Evolutionary conservation across 768 basidiomycete genomes (phyloP), one percentile per base, ranked within the genome.

Genomic region (Sporobolomyces phaffii): DNA sequence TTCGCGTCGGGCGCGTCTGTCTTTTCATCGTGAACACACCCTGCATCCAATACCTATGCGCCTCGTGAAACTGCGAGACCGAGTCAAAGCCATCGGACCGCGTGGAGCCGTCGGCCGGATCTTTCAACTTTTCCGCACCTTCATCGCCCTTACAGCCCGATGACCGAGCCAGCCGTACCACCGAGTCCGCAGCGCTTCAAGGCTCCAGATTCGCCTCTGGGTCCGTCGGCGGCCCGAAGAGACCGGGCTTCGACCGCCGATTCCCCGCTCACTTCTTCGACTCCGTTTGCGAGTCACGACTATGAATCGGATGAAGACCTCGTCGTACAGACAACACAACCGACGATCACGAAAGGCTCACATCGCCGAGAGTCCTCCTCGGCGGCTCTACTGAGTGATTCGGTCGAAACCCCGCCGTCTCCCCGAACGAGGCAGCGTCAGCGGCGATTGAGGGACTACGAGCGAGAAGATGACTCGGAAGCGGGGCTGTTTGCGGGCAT

Each of bases 281-380:
- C 29, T 8, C 5, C 6, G 10, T 20, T 33, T 15, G 29, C 50
- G 24, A 24, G 26, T 8, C 24, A 57, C n/a, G 36, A 41, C 8
- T 57, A 58, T 31, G 56, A 58, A 28, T 58, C 56, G 20, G 56
- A 58, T 18, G 43, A 58, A 2, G 56, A 58, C 4, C 5, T 9
- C 26, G 18, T 45, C 26, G 56, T 41, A 33, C 9, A 43, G 22
- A 31, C 22, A 18, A 17, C 43, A 20, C 43, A 44, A 26, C 56
- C 56, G 29, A 44, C 41, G 2, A 58, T 44, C 43, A 45, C 56
- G 31, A 58, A 44, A 18, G 31, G 56, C 3, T 58, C 56, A 10
- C 56, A 58, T 45, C 56, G 56, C 7, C 26, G 56, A 1, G 56
- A 58, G 33, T 45, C 43, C 31, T 58, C 56, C 22, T 45, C 56